Evolutionary conservation across 257 asterid genomes (phyloP).

Genomic region (Solanum sejunctum): DNA sequence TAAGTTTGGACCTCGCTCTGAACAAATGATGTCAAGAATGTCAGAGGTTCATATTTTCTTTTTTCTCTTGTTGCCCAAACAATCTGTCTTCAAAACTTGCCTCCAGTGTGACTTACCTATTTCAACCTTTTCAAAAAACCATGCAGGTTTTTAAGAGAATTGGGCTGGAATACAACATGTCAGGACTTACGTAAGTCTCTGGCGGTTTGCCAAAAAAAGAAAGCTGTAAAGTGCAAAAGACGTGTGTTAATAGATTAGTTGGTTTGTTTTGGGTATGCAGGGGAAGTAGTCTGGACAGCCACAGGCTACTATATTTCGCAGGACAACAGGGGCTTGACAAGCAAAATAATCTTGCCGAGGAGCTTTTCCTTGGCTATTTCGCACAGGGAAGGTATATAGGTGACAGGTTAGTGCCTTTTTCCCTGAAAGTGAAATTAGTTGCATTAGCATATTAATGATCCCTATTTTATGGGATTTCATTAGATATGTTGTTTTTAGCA

Average conservation of each 20-base stretch:
- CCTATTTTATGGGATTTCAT: no score
- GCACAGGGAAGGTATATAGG: slow-evolving; percentile 71
- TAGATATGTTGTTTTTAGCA: not conserved
- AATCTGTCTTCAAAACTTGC: not conserved
- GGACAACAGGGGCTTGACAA: slow-evolving; percentile 50
- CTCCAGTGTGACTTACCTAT: not conserved
- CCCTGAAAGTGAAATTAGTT: not conserved
- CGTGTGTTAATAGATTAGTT: not conserved
- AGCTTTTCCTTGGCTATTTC: slow-evolving; percentile 66
- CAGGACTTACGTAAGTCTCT: slow-evolving; percentile 54
- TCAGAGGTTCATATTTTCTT: slow-evolving; percentile 35
- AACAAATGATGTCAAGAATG: slow-evolving; percentile 52
- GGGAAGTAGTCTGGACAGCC: slow-evolving; percentile 62
- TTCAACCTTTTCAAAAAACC: not conserved
- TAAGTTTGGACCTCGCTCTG: slow-evolving; percentile 50
- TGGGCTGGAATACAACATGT: slow-evolving; percentile 40
- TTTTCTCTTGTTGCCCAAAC: not conserved
- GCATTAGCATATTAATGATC: not conserved
- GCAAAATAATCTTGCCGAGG: slow-evolving; percentile 72
- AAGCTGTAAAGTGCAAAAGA: not conserved
- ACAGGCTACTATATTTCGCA: slow-evolving; percentile 50
- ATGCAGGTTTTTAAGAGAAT: slow-evolving; percentile 49
- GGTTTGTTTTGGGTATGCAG: slow-evolving; percentile 23
- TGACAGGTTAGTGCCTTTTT: slow-evolving; percentile 42
- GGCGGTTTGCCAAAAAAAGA: not conserved